These are phyloP conservation scores for Phytophthora fragariaefolia DNA, from an alignment of 352 stramenopile species.

Conservation along the genomic window DNA sequence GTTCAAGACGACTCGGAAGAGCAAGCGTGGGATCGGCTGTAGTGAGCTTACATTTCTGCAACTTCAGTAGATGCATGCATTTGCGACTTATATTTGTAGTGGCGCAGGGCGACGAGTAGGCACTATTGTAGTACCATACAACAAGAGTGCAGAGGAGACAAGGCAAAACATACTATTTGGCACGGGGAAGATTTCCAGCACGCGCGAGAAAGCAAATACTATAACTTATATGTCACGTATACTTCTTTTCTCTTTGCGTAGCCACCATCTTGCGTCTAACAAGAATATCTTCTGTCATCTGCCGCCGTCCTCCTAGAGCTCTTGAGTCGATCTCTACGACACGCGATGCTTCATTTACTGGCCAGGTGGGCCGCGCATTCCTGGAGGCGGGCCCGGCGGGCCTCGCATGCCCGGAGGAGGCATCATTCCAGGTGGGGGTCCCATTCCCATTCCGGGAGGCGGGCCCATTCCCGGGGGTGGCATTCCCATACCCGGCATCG, in stretches of 20 bases:
- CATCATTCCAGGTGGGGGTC: constrained; percentile 78
- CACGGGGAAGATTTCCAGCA: constrained; percentile 24
- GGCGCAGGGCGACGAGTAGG: constrained; percentile 20
- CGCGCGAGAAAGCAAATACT: constrained; percentile 41
- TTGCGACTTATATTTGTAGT: constrained; percentile 11
- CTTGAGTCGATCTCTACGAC: constrained; percentile 19
- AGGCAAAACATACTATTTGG: constrained; percentile 40
- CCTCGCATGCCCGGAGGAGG: constrained; percentile 76
- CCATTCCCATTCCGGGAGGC: constrained; percentile 85
- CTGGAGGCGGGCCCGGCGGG: constrained; percentile 57
- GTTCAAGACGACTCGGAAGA: constrained; percentile 74
- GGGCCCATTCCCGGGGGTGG: constrained; percentile 71
- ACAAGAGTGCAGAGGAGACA: constrained; percentile 6
- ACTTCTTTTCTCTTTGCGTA: constrained; percentile 38
- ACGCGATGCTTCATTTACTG: constrained; percentile 55
- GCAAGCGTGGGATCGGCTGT: constrained; percentile 48
- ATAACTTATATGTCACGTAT: constrained; percentile 52
- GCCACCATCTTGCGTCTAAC: constrained; percentile 11
- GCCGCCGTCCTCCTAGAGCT: constrained; percentile 15
- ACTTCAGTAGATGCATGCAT: neutral
- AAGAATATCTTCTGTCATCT: constrained; percentile 4
- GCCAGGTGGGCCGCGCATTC: constrained; percentile 74
- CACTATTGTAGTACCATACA: too few relatives aligned
- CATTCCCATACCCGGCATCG: constrained; percentile 70
- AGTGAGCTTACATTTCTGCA: neutral